Percentiles rank a stretch among this genome's conserved stretches.
Evolutionary conservation across 75 land plant genomes (phyloP).

Genomic region (Adiantum capillusveneris): DNA sequence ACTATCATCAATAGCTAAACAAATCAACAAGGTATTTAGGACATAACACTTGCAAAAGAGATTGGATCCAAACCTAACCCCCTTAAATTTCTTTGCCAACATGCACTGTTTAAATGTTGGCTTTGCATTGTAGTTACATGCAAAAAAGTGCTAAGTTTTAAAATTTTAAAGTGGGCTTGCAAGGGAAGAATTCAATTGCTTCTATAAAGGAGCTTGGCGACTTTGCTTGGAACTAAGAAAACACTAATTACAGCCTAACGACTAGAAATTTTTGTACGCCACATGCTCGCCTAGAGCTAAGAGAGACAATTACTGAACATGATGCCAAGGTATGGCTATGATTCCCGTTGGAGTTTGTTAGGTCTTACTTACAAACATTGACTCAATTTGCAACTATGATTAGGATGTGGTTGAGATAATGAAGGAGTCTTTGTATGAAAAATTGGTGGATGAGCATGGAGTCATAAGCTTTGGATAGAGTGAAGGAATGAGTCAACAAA

Average conservation of each 20-base stretch:
- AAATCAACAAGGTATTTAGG: too few relatives aligned
- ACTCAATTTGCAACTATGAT: too few relatives aligned
- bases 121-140: too few relatives aligned
- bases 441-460: conserved; percentile 90
- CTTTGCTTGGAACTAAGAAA: conserved; percentile 74
- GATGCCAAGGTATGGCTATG: conserved; percentile 64
- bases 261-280: conserved; percentile 81
- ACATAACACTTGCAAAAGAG: too few relatives aligned
- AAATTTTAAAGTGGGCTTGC: too few relatives aligned
- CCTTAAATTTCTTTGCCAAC: too few relatives aligned
- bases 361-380: background rate
- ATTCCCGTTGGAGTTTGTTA: too few relatives aligned
- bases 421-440: conserved; percentile 90
- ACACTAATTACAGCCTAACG: conserved; percentile 94
- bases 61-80: too few relatives aligned
- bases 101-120: too few relatives aligned
- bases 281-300: conserved; percentile 80
- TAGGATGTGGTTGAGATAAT: conserved; percentile 95
- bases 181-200: conserved; percentile 59
- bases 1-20: too few relatives aligned
- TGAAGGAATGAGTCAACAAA: conserved; percentile 97
- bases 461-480: conserved; percentile 74
- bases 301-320: conserved; percentile 79
- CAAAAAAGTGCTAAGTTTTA: too few relatives aligned
- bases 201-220: conserved; percentile 78